These are phyloP conservation scores for Aegilops sharonensis DNA, from an alignment of 176 grass and related monocot genomes.

Conservation along the genomic window DNA sequence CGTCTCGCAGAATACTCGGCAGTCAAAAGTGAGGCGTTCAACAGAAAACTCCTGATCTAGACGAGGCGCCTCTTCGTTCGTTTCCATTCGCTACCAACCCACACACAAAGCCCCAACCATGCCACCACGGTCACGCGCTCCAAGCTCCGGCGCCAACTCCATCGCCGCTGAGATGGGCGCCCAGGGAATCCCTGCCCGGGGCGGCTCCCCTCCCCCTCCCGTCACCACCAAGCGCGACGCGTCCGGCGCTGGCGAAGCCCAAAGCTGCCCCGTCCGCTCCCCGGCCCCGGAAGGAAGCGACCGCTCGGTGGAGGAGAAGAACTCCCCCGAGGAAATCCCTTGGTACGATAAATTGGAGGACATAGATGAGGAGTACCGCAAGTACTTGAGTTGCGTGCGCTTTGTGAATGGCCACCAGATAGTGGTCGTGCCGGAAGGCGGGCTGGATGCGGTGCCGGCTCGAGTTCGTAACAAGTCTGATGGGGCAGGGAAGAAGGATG, in stretches of 20 bases:
- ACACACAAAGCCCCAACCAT: not conserved
- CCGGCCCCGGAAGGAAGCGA: too few species aligned
- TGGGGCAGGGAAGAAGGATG: not conserved
- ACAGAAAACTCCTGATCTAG: not conserved
- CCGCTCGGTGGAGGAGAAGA: not conserved
- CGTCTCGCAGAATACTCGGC: not conserved
- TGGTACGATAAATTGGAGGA: not conserved
- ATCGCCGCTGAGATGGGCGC: not conserved
- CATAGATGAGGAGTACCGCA: constrained; percentile 44
- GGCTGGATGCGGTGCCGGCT: not conserved
- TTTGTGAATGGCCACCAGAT: not conserved
- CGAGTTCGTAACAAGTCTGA: not conserved
- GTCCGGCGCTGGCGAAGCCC: not conserved
- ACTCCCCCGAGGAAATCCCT: not conserved
- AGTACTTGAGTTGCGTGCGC: constrained; percentile 35
- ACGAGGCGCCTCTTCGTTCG: not conserved
- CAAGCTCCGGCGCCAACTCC: not conserved
- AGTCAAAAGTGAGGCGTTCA: not conserved
- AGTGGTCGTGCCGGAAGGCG: constrained; percentile 26
- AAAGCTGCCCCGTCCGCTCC: not conserved
- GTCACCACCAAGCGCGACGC: constrained; percentile 29
- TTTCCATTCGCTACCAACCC: not conserved
- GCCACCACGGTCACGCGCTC: not conserved
- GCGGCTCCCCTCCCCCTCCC: not conserved
- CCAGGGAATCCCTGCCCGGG: not conserved